Percentiles rank a stretch among this genome's conserved stretches.
phyloP scores from a whole-genome alignment of 148 eudicot genomes.

The Nepenthes mirabilis region DNA sequence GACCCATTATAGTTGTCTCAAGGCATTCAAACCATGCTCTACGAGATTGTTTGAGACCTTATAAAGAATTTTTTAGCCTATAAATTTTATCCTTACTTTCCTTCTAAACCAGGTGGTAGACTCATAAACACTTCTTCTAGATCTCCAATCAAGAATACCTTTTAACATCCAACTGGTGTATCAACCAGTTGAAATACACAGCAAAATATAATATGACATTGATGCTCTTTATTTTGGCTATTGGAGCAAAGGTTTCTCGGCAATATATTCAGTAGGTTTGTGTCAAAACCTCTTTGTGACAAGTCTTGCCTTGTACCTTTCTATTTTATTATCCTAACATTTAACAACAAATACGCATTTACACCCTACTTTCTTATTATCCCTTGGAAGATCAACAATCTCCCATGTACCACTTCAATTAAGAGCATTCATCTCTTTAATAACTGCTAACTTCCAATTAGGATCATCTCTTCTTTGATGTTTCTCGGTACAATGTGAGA shows the following conservation, averaged over 20 bases:
- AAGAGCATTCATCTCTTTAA: conserved; percentile 1
- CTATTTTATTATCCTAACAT: too few relatives aligned
- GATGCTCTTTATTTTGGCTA: conserved; percentile 4
- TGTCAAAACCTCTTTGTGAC: not conserved
- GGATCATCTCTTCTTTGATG: conserved; percentile 1
- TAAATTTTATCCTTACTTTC: not conserved
- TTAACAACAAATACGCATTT: not conserved
- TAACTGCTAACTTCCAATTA: not conserved
- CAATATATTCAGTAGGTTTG: not conserved
- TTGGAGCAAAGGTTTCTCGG: not conserved
- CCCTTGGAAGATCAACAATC: not conserved
- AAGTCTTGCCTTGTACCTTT: too few relatives aligned
- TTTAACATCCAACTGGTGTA: conserved; percentile 1
- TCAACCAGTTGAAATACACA: not conserved
- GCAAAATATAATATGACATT: not conserved
- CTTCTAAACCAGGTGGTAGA: not conserved
- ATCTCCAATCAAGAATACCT: conserved; percentile 2
- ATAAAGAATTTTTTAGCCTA: not conserved
- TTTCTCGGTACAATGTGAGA: conserved; percentile 6
- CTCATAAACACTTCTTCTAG: conserved; percentile 8
- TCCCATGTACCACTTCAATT: not conserved
- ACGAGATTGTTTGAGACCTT: conserved; percentile 1
- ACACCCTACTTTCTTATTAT: not conserved
- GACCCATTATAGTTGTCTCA: not conserved
- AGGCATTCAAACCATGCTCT: conserved; percentile 4